phyloP scores from a whole-genome alignment of 208 protist species.

The Trypanosoma rangeli region DNA sequence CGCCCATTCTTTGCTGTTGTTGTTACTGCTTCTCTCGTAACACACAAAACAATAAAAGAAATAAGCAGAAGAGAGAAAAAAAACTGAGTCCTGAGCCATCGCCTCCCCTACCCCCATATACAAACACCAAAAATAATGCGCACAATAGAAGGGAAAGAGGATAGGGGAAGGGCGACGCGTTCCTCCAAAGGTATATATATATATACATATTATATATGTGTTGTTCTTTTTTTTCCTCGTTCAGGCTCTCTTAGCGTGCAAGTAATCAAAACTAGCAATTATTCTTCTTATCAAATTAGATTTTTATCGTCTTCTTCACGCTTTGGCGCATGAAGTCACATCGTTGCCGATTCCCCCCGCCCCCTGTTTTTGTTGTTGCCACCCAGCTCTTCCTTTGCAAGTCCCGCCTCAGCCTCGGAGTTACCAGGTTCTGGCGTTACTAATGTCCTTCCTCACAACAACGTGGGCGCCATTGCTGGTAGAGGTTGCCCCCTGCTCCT shows the following conservation, averaged over 20 bases:
- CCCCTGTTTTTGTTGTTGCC: background rate
- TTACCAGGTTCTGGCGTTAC: conserved; percentile 45
- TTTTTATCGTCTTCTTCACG: background rate
- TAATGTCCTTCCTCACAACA: conserved; percentile 50
- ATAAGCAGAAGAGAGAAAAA: background rate
- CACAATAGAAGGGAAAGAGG: background rate
- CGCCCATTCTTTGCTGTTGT: background rate
- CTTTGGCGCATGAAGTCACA: background rate
- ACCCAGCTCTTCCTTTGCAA: conserved; percentile 9
- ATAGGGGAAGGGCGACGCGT: background rate
- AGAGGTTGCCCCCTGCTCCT: conserved; percentile 6
- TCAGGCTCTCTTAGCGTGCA: background rate
- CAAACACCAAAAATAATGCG: background rate
- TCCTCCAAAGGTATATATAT: conserved; percentile 3
- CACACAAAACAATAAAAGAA: background rate
- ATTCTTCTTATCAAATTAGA: background rate
- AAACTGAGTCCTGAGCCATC: background rate
- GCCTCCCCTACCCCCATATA: background rate
- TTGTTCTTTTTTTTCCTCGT: background rate
- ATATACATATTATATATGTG: conserved; percentile 12
- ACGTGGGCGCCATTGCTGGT: conserved; percentile 36
- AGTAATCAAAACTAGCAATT: background rate
- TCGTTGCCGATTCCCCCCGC: no score
- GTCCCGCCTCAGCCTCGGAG: background rate
- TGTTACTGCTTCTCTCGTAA: background rate